A percentile compares a stretch with the other conserved stretches of the same genome.
Conservation (phyloP, 2,329 filamentous ascomycete genomes). For the Colletotrichum agaves region DNA sequence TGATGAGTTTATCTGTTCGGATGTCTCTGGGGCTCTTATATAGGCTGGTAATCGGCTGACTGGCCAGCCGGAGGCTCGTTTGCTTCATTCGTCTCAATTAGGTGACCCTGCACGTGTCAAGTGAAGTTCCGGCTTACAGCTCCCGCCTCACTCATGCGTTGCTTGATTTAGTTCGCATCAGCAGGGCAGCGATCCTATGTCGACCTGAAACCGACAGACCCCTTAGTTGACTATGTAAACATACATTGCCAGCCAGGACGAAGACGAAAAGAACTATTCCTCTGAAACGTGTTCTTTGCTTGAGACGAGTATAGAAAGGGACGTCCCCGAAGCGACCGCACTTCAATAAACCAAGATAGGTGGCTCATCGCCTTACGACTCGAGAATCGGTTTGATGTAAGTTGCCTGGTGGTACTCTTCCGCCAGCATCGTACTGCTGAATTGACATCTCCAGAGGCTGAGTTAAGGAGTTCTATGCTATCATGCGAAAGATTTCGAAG, state of each 20-base stretch:
- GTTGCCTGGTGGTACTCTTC: neutral
- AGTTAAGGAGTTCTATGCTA: neutral
- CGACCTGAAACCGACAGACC: slow-evolving; percentile 4
- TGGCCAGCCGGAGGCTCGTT: too few relatives aligned
- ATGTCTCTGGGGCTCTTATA: too few relatives aligned
- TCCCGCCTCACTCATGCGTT: slow-evolving; percentile 17
- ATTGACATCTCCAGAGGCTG: slow-evolving; percentile 7
- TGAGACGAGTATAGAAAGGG: neutral
- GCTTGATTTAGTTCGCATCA: neutral
- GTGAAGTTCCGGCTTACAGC: neutral
- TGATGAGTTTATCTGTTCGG: too few relatives aligned
- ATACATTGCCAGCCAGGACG: neutral
- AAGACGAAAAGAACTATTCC: neutral
- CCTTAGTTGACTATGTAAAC: slow-evolving; percentile 13
- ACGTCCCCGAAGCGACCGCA: neutral
- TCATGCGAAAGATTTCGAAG: neutral
- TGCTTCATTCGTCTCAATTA: too few relatives aligned
- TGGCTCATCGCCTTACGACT: slow-evolving; percentile 3
- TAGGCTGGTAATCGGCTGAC: too few relatives aligned
- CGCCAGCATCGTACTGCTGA: neutral
- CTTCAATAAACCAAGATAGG: neutral
- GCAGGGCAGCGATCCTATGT: slow-evolving; percentile 6
- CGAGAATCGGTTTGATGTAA: neutral
- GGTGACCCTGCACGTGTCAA: neutral
- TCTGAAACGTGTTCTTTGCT: neutral